Evolutionary conservation across 306 rosid genomes (phyloP), one percentile per base, ranked within the genome.

Genomic region (Gillenia trifoliata): DNA sequence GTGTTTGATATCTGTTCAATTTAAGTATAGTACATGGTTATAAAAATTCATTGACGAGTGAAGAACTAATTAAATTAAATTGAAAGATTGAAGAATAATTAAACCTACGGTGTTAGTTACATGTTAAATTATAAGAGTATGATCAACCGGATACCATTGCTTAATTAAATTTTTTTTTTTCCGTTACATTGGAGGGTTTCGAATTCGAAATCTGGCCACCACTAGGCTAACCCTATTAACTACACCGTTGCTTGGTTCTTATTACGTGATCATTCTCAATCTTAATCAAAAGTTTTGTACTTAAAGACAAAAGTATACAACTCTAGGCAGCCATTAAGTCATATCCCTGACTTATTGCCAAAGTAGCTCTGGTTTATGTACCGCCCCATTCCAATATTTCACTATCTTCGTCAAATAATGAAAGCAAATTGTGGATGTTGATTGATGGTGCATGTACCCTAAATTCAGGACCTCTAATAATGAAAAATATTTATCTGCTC

Each of bases 1-100:
- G 67, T 41, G 11, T 76, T 72, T n/a, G 82, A 25, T 26, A 79
- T 78, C 97, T 89, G 81, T 71, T 74, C 33, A 52, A 36, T 72
- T 71, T 6, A 71, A 72, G 20, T 28, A 72, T 36, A 4, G 22
- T 31, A 60, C 52, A 45, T 41, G 2, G 22, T 16, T 43, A 13
- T 6, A 47, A 64, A 43, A 57, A 5, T 25, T 19, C 31, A 25
- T 5, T 22, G 63, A 52, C 0, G 26, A 54, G 55, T 49, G 22
- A 49, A 49, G 11, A 8, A 38, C 41, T 43, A 4, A 12, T 43
- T 43, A 43, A 43, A 15, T 43, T 43, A 13, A 13, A 43, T 43
- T 43, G 52, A 45, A 45, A 15, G 20, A 45, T 45, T 45, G 52
- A 45, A 45, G 52, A 45, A 15, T 15, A 15, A 45, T 45, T 16